Evolutionary conservation across 805 yeast genomes (phyloP).

Genomic region (Zygosaccharomyces bailii): DNA sequence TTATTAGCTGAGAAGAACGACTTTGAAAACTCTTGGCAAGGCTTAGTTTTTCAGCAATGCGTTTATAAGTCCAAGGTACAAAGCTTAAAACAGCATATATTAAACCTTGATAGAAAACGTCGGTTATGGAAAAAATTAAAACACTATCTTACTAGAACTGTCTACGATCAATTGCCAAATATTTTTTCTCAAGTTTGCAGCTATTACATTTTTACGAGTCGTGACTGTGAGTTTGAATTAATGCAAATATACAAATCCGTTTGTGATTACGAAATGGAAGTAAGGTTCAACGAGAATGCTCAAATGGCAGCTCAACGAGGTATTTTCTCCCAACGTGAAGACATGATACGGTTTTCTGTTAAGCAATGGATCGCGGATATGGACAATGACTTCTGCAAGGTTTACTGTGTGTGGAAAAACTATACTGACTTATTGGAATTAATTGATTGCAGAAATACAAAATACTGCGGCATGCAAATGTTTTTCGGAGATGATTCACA

Average conservation of each 20-base stretch:
- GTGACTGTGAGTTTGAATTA: not conserved
- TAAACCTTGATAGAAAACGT: not conserved
- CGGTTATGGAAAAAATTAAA: not conserved
- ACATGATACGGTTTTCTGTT: slow-evolving; percentile 2
- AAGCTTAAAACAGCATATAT: slow-evolving; percentile 5
- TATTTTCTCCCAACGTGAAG: not conserved
- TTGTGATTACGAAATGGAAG: not conserved
- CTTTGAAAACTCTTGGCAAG: slow-evolving; percentile 6
- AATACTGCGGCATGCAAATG: slow-evolving; percentile 2
- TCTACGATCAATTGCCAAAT: not conserved
- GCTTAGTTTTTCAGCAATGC: slow-evolving; percentile 1
- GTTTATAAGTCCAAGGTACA: slow-evolving; percentile 5
- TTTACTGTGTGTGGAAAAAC: slow-evolving; percentile 9
- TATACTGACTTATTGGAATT: slow-evolving; percentile 1
- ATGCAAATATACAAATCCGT: not conserved
- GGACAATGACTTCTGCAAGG: slow-evolving; percentile 2
- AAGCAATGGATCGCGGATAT: slow-evolving; percentile 3
- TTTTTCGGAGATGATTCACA: slow-evolving; percentile 5
- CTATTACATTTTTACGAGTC: slow-evolving; percentile 1
- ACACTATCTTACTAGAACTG: not conserved
- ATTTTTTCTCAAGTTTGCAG: slow-evolving; percentile 5
- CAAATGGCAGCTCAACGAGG: not conserved
- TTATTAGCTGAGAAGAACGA: not conserved
- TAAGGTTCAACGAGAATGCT: not conserved
- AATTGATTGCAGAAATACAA: not conserved